Evolutionary conservation across 805 yeast genomes (phyloP), one percentile per base, ranked within the genome.

Genomic region (Lipomyces sp.): DNA sequence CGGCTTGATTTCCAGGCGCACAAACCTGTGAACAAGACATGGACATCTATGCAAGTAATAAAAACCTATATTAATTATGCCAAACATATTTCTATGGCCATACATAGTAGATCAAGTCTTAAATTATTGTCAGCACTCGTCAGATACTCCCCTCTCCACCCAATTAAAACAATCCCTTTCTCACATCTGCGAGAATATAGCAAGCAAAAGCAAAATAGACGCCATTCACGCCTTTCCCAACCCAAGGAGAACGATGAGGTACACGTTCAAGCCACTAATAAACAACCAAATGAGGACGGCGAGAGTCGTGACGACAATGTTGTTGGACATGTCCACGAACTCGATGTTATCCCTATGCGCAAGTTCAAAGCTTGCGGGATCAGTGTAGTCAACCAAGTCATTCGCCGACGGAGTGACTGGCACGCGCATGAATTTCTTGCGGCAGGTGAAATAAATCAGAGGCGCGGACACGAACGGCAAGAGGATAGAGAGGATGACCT

Each of bases 391-490:
- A 2, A 32, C 41, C 24, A 36, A 49, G 16, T 40, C 29, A 23
- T 44, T 46, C 29, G 57, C 60, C 18, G 35, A 40, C 16, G 18
- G 21, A 24, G 37, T 32, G 23, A 60, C 36, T 5, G 59, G 60
- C 24, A 60, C 51, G 41, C 63, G 28, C 97, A 90, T 89, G 42
- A 84, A 77, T 7, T 76, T 66, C 61, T 79, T 81, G 45, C 74
- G 75, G 46, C 86, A 79, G 1, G 96, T 90, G 67, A 89, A 84
- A 63, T 81, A 89, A 43, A 89, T 79, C 64, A 89, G 72, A 4
- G 96, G 96, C 1, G 95, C 91, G 10, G 90, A 79, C 40, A 87
- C 74, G 58, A 89, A 83, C 10, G 96, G 96, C 50, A 89, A 74
- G 37, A 90, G 74, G 45, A 90, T 76, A 1, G 96, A 86, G 44